phyloP scores from a whole-genome alignment of 208 protist genomes.

The Tritrichomonas musculus region DNA sequence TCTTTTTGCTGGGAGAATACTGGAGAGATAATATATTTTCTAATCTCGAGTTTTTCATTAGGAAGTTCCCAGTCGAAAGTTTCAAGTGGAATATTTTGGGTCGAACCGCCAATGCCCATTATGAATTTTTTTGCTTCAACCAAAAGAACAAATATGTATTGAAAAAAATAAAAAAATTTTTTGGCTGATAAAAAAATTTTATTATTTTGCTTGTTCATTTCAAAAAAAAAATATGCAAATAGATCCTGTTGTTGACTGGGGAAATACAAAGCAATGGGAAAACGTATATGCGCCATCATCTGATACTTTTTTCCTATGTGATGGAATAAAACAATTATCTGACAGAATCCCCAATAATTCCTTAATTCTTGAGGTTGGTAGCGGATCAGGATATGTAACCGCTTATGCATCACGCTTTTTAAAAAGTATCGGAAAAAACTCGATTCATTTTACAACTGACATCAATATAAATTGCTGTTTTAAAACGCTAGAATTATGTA shows the following conservation, averaged over 20 bases:
- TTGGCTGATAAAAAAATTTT: no score
- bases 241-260: conserved; percentile 5
- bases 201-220: not conserved
- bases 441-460: conserved; percentile 30
- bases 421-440: not conserved
- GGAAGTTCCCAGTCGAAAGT: not conserved
- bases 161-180: no score
- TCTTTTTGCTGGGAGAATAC: not conserved
- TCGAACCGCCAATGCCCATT: not conserved
- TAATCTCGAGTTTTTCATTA: not conserved
- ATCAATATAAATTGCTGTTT: conserved; percentile 15
- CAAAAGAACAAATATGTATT: not conserved
- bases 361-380: not conserved
- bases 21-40: not conserved
- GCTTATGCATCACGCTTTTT: not conserved
- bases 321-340: not conserved
- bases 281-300: conserved; percentile 3
- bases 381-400: conserved; percentile 16
- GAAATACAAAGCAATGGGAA: conserved; percentile 5
- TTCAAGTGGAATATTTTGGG: not conserved
- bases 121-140: no score
- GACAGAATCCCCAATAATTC: not conserved
- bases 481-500: not conserved
- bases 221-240: not conserved
- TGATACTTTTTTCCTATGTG: conserved; percentile 16